phyloP scores from a whole-genome alignment of 176 grass and related monocot genomes.

The Raddia guianensis region DNA sequence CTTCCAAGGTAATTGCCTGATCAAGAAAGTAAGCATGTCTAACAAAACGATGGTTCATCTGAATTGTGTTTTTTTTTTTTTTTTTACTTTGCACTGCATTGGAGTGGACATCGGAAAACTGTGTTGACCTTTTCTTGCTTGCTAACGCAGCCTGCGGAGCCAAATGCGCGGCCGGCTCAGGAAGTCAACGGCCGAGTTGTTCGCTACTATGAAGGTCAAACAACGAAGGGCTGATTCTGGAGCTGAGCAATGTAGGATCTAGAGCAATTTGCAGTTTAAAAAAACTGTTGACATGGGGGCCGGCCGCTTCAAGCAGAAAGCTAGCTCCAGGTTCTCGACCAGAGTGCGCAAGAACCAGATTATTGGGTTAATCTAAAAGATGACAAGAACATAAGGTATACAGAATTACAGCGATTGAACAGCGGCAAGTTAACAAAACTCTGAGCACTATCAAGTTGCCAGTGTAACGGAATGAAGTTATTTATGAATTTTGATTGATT shows the following conservation, averaged over 20 bases:
- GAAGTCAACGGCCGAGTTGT: constrained; percentile 39
- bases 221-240: too few species aligned
- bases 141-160: background rate
- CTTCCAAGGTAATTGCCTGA: background rate
- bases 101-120: background rate
- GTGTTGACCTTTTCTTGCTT: background rate
- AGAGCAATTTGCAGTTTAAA: too few species aligned
- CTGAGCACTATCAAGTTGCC: too few species aligned
- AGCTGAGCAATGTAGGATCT: too few species aligned
- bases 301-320: too few species aligned
- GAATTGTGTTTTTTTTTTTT: background rate
- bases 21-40: background rate
- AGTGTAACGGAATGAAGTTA: background rate
- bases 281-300: too few species aligned
- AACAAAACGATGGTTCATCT: background rate
- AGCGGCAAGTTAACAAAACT: background rate
- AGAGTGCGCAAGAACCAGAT: too few species aligned
- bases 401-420: too few species aligned
- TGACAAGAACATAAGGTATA: too few species aligned
- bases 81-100: background rate
- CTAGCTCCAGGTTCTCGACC: too few species aligned
- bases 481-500: background rate
- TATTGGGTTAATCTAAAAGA: too few species aligned
- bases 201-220: constrained; percentile 30
- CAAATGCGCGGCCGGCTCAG: constrained; percentile 29